These are phyloP conservation scores for Canna indica DNA, from an alignment of 176 grass and related monocot genomes.

Conservation along the genomic window DNA sequence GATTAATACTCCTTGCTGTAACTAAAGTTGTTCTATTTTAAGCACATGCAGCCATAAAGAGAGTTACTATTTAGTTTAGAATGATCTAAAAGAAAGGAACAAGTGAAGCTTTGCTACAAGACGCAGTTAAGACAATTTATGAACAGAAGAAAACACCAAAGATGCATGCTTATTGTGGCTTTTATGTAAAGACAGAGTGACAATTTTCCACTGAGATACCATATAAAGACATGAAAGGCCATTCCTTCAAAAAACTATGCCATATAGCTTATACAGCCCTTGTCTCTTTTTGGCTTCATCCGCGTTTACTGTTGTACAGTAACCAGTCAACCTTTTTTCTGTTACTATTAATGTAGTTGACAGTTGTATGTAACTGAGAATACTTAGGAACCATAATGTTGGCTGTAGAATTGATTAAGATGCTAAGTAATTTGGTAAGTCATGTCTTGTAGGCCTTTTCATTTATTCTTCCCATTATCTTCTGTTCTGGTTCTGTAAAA, in stretches of 20 bases:
- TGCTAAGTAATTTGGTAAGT: too few relatives aligned
- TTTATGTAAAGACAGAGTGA: not conserved
- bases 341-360: not conserved
- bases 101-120: too few relatives aligned
- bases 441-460: not conserved
- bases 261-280: not conserved
- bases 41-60: not conserved
- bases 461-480: not conserved
- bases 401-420: too few relatives aligned
- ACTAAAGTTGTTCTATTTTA: not conserved
- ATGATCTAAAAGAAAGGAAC: not conserved
- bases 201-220: not conserved
- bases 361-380: conserved; percentile 13
- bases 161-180: not conserved
- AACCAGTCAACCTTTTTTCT: not conserved
- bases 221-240: not conserved
- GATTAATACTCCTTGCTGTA: not conserved
- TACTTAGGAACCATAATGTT: too few relatives aligned
- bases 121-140: not conserved
- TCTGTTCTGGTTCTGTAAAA: not conserved
- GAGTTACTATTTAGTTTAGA: not conserved
- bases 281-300: too few relatives aligned
- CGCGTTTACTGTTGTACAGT: too few relatives aligned
- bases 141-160: not conserved
- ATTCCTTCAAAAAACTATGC: not conserved